Conservation (phyloP, 495 filamentous ascomycete genomes). For the Paragyromitra xinjiangensis region DNA sequence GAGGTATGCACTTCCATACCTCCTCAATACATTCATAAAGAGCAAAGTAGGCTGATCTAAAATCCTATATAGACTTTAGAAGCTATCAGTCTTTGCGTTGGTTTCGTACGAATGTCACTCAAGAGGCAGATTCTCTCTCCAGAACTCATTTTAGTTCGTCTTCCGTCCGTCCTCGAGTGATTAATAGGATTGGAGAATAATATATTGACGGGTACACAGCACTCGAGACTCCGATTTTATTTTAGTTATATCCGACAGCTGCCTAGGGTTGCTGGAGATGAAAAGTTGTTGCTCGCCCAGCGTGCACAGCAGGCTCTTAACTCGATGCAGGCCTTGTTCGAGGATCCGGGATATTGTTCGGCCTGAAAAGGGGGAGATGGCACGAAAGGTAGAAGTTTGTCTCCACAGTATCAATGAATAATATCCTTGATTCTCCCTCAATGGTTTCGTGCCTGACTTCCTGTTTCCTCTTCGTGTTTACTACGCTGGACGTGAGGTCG, state of each 20-base stretch:
- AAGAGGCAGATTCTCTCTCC: neutral
- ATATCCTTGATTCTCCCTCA: neutral
- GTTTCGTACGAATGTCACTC: neutral
- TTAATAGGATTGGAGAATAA: neutral
- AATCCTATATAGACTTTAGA: neutral
- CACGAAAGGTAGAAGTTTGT: neutral
- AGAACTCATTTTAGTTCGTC: neutral
- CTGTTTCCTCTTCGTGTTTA: neutral
- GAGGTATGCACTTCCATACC: neutral
- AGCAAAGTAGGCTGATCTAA: neutral
- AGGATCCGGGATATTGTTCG: neutral
- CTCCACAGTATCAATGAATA: neutral
- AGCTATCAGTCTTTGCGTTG: neutral
- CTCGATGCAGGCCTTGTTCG: neutral
- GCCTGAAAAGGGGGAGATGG: neutral
- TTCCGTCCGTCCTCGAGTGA: neutral
- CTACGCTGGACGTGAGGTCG: neutral
- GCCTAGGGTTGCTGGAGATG: neutral
- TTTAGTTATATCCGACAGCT: neutral
- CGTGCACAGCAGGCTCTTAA: neutral
- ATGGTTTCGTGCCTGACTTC: neutral
- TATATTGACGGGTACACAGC: neutral
- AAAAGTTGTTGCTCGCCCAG: neutral
- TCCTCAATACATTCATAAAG: neutral
- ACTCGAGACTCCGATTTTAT: too few relatives aligned